Percentiles rank a stretch among this genome's conserved stretches.
Evolutionary conservation across 495 filamentous ascomycete genomes (phyloP).

Genomic region (Jackrogersella multiformis): DNA sequence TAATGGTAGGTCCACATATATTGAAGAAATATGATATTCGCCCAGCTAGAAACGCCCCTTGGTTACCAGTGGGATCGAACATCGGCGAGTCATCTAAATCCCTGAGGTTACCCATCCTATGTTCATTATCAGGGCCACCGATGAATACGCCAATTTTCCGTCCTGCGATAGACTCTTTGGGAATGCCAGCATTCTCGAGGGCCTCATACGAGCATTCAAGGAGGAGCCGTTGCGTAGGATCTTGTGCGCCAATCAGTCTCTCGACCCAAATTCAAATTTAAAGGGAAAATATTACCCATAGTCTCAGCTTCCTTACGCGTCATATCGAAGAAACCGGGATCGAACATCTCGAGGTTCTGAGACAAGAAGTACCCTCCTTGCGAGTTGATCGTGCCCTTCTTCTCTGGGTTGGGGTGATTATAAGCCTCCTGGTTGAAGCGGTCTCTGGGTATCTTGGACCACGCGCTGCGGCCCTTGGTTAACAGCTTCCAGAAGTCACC

Average conservation of each 20-base stretch:
- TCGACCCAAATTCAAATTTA: not conserved
- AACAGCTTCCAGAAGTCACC: slow-evolving; percentile 60
- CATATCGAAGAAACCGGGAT: slow-evolving; percentile 64
- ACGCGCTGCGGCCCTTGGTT: slow-evolving; percentile 48
- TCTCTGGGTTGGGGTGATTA: slow-evolving; percentile 66
- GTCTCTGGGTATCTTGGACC: slow-evolving; percentile 65
- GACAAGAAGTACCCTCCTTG: slow-evolving; percentile 64
- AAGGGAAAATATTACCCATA: slow-evolving; percentile 47
- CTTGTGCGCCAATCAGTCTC: slow-evolving; percentile 23
- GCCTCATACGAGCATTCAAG: slow-evolving; percentile 64
- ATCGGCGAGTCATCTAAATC: slow-evolving; percentile 53
- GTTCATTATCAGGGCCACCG: slow-evolving; percentile 52
- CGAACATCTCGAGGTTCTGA: slow-evolving; percentile 58
- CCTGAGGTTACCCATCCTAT: slow-evolving; percentile 49
- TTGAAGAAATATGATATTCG: slow-evolving; percentile 66
- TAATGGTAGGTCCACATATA: slow-evolving; percentile 66
- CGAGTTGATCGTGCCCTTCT: slow-evolving; percentile 54
- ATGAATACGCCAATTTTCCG: slow-evolving; percentile 57
- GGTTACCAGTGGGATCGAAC: slow-evolving; percentile 55
- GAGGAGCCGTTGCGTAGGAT: slow-evolving; percentile 66
- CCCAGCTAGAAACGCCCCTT: slow-evolving; percentile 61
- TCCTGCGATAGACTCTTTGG: slow-evolving; percentile 57
- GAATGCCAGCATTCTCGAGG: slow-evolving; percentile 62
- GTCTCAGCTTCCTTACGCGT: slow-evolving; percentile 58
- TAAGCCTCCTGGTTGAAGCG: slow-evolving; percentile 74